Base-by-base conservation (phyloP, 768 basidiomycete genomes). In the Auriscalpium microsporum region DNA sequence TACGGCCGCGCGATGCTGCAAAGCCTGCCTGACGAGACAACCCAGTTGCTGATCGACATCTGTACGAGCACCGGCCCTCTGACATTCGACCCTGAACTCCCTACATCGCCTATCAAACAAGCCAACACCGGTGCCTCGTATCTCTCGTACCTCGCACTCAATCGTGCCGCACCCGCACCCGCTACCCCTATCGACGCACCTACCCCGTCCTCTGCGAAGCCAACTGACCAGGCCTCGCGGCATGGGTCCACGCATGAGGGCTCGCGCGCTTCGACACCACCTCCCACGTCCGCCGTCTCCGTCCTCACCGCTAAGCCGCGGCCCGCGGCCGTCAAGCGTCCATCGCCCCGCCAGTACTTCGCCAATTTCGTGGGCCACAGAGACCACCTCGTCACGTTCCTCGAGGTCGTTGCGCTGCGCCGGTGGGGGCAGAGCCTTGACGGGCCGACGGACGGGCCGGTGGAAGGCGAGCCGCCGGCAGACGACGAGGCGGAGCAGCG, bases 361-460 rank as follows among this genome's bases (percentile, higher is more conserved):
- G 86, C 93, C 0, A 92, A 96, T 67, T 98, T 96, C 60, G 85
- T 96, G 38, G 90, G 95, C 64, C 90, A 94, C 62, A 82, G 87
- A 56, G 76, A 75, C 2, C 81, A 90, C 54, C 95, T 99, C 60
- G 77, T 91, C 42, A 75, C 79, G 1, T 98, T 97, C 68, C 78
- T 99, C 9, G 94, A 98, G 71, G 83, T 84, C 7, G 87, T 98
- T 34, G 90, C 92, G 2, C 63, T 71, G 42, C 76, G 82, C 23
- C 76, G 92, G 8, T 98, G 92, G 90, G 81, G 81, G 6, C 91
- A 95, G 67, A 75, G 70, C 19, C 74, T 91, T 16, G 78, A 82
- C 28, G 73, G 66, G 4, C 35, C 40, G 36, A 59, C 54, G 46
- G 66, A 54, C 11, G 62, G 58, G n/a, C 48, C 59, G 1, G 49